Base-by-base conservation (phyloP, 257 asterid genomes). In the Petunia secreta region DNA sequence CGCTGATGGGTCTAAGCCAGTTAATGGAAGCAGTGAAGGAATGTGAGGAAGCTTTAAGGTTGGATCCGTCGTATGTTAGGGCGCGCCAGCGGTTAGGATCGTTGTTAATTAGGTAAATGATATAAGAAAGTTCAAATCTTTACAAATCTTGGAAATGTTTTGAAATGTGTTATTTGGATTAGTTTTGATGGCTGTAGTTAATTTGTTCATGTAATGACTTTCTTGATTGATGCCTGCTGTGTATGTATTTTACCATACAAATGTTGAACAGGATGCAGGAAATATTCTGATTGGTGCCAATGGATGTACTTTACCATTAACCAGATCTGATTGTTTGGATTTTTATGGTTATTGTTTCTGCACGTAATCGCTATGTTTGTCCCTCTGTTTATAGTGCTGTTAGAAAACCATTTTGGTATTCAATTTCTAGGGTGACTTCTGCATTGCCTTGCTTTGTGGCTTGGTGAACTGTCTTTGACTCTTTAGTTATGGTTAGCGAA, bases 41-140 rank as follows among this genome's bases (percentile, higher is more conserved):
- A 79, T 92, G 94, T 68, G 94, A 86, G 79, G 93, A 90, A 84
- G 96, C 97, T 8, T 86, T 90, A 80, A 80, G 86, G 84, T 80
- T 90, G 87, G 91, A 90, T 89, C 96, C 96, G 15, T 83, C 89
- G 34, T 92, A 91, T 75, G 90, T 85, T 38, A 82, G 89, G 83
- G 94, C 97, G 4, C 94, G 90, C 85, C 91, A 89, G 53, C 94
- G 94, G 3, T 85, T 92, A 79, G 97, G 94, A 79, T 90, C 92
- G 65, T 71, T 92, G 77, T 84, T 88, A 80, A 84, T 90, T 81
- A 87, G 94, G 96, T 92, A 88, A 85, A 86, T 87, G 54, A 64
- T 80, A 41, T 68, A 57, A n/a, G 74, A 59, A 86, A 85, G 80
- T 48, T 83, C 79, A 41, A 80, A 82, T 71, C 62, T 50, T 62